A percentile compares a stretch with the other conserved stretches of the same genome.
phyloP scores from a whole-genome alignment of 352 stramenopile species.

The Phytophthora sojae region DNA sequence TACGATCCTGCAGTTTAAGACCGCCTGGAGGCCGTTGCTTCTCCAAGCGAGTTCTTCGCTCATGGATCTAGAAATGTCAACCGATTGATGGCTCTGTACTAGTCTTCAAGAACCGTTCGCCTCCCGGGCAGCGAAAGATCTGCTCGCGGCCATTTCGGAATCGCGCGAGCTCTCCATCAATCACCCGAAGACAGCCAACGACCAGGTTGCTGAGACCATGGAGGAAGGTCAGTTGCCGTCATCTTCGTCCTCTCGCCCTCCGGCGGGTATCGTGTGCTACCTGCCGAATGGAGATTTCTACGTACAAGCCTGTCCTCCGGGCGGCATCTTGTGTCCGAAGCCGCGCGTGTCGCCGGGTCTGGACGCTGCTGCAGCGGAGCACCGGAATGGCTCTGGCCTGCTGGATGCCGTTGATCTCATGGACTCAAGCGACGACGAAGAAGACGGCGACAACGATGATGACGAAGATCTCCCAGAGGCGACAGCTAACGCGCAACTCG shows the following conservation, averaged over 20 bases:
- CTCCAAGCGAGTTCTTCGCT: not conserved
- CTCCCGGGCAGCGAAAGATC: conserved; percentile 13
- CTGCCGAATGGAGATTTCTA: conserved; percentile 11
- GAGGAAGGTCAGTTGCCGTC: not conserved
- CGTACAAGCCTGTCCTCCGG: conserved; percentile 15
- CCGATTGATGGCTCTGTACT: conserved; percentile 12
- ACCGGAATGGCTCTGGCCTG: too few species aligned
- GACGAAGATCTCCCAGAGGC: not conserved
- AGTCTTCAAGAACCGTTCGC: not conserved
- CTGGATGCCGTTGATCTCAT: not conserved
- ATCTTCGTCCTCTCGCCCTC: not conserved
- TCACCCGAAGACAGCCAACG: conserved; percentile 8
- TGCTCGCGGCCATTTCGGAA: conserved; percentile 17
- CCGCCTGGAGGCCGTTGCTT: not conserved
- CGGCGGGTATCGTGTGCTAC: conserved; percentile 1
- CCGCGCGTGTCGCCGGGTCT: not conserved
- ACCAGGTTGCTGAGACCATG: not conserved
- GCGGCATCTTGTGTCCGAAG: conserved; percentile 4
- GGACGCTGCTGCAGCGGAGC: not conserved
- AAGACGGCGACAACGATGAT: not conserved
- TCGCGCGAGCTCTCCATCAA: conserved; percentile 19
- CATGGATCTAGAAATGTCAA: conserved; percentile 17
- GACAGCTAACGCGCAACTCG: not conserved
- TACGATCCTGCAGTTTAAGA: too few species aligned
- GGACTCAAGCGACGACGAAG: not conserved